A percentile compares a stretch with the other conserved stretches of the same genome.
Evolutionary conservation across 768 basidiomycete species (phyloP).

Genomic region (Boletus sp.): DNA sequence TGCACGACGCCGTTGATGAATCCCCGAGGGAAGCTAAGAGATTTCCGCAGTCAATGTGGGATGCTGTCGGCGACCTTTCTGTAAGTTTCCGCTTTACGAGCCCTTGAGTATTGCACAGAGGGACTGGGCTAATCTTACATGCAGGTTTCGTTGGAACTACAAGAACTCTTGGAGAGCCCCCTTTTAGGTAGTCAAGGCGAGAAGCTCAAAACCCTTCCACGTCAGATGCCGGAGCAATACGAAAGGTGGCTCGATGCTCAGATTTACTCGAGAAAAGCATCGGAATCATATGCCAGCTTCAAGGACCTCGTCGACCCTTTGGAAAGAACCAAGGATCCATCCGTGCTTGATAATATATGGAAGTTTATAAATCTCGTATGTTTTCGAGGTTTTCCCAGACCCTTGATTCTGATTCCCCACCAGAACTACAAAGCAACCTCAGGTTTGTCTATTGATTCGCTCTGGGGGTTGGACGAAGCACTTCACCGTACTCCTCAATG

Average conservation of each 20-base stretch:
- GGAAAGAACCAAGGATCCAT: constrained; percentile 48
- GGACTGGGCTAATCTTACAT: neutral
- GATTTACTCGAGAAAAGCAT: constrained; percentile 56
- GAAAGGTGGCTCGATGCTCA: constrained; percentile 71
- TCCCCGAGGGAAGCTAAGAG: constrained; percentile 69
- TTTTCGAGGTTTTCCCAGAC: neutral
- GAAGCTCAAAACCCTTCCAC: constrained; percentile 48
- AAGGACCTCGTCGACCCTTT: constrained; percentile 61
- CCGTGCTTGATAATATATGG: constrained; percentile 63
- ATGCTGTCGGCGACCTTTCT: constrained; percentile 79
- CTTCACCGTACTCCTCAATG: constrained; percentile 58
- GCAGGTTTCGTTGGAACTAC: constrained; percentile 65
- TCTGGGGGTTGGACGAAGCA: constrained; percentile 62
- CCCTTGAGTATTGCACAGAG: constrained; percentile 2
- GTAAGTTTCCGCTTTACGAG: constrained; percentile 55
- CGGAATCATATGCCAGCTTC: constrained; percentile 47
- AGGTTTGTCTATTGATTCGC: constrained; percentile 54
- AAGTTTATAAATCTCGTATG: constrained; percentile 57
- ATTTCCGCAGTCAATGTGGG: constrained; percentile 78
- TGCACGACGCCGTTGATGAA: constrained; percentile 72
- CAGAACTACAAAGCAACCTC: constrained; percentile 60
- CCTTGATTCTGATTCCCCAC: constrained; percentile 7
- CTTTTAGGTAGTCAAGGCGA: constrained; percentile 57
- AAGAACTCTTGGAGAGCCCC: constrained; percentile 61
- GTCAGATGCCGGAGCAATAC: constrained; percentile 58